Evolutionary conservation across 306 rosid genomes (phyloP), one percentile per base, ranked within the genome.

Genomic region (Fagus sylvatica): DNA sequence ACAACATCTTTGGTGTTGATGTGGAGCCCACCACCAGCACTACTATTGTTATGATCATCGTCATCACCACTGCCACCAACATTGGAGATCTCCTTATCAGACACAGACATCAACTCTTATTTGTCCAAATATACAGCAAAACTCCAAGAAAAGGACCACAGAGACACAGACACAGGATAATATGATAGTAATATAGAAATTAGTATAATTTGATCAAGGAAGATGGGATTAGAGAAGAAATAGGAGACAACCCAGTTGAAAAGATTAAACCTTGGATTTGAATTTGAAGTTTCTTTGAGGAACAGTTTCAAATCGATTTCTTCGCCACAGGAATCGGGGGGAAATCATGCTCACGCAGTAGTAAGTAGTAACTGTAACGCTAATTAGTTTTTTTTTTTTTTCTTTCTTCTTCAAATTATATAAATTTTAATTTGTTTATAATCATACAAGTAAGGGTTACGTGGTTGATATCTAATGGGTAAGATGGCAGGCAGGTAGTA

Each of bases 51-150:
- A 2, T 2, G 53, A 11, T 83, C 79, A 69, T 46, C 51, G 11
- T 0, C 51, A 46, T 81, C 75, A 1, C 77, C 79, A 74, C 53
- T 69, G 7, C 55, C 57, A 69, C 69, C 76, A n/a, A 68, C 84
- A 60, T 73, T 76, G 3, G 87, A 76, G 82, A 91, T 69, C 79
- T 83, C 91, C 65, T 82, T 60, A 42, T 72, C 83, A 79, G 86
- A 53, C 74, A 72, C 81, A 83, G 97, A 88, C 91, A 89, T 92
- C 78, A 74, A 81, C 32, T 57, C 69, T 33, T 48, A 71, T 30
- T 22, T 32, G 42, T 53, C 28, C 56, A 70, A 65, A n/a, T 41
- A 55, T 22, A 43, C 61, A 15, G 32, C 40, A 30, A n/a, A 71
- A 22, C 7, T 69, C 66, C 80, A 43, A 43, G 51, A 43, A 43